A percentile compares a stretch with the other conserved stretches of the same genome.
phyloP scores from a whole-genome alignment of 2,329 filamentous ascomycete species.

The Ceratocystis destructans region DNA sequence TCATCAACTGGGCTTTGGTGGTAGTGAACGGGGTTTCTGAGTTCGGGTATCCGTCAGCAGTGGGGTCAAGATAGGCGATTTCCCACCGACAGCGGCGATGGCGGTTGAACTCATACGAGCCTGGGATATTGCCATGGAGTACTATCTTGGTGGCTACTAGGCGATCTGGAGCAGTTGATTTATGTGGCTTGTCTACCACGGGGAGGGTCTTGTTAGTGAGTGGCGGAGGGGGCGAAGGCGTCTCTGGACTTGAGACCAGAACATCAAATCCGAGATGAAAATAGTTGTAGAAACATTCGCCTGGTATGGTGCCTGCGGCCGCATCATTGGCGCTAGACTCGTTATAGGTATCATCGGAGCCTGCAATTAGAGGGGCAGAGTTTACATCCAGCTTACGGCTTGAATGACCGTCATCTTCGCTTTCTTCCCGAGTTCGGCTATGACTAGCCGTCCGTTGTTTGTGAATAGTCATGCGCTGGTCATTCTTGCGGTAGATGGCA shows the following conservation, averaged over 20 bases:
- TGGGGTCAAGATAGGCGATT: slow-evolving; percentile 40
- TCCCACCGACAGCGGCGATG: slow-evolving; percentile 84
- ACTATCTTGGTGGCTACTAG: slow-evolving; percentile 85
- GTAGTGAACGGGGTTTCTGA: slow-evolving; percentile 70
- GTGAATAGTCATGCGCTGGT: slow-evolving; percentile 79
- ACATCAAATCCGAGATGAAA: slow-evolving; percentile 93
- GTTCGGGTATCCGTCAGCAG: slow-evolving; percentile 30
- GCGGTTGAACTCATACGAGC: slow-evolving; percentile 92
- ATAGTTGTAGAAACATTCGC: slow-evolving; percentile 92
- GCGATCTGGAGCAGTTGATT: slow-evolving; percentile 41
- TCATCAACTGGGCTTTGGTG: slow-evolving; percentile 53
- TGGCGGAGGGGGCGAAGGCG: slow-evolving; percentile 51
- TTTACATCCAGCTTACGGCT: neutral
- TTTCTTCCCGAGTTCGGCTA: slow-evolving; percentile 30
- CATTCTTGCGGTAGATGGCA: slow-evolving; percentile 83
- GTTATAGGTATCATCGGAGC: slow-evolving; percentile 52
- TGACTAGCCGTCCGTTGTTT: slow-evolving; percentile 43
- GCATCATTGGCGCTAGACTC: slow-evolving; percentile 47
- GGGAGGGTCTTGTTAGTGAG: slow-evolving; percentile 23
- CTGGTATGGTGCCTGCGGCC: slow-evolving; percentile 39
- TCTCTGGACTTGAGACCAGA: slow-evolving; percentile 64
- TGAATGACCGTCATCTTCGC: slow-evolving; percentile 25
- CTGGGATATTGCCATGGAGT: slow-evolving; percentile 85
- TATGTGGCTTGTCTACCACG: slow-evolving; percentile 22
- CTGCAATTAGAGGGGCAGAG: slow-evolving; percentile 36